phyloP scores from a whole-genome alignment of 371 early-diverging fungal species.

The Conidiobolus incongruus region DNA sequence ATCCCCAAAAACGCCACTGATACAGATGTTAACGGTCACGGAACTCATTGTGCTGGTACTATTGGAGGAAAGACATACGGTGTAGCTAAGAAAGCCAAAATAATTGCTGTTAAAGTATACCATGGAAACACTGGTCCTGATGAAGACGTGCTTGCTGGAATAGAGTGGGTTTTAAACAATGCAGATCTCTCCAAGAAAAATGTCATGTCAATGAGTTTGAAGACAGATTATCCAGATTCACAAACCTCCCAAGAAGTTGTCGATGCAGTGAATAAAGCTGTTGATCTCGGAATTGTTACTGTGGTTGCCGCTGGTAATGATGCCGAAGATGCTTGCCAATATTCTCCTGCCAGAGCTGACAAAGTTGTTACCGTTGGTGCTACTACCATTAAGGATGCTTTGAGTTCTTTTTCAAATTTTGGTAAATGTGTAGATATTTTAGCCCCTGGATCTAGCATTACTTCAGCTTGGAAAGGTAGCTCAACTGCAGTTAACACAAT shows the following conservation, averaged over 20 bases:
- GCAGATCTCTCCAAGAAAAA: constrained; percentile 20
- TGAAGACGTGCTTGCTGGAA: constrained; percentile 39
- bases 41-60: no score
- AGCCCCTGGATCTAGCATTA: constrained; percentile 82
- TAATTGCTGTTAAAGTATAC: constrained; percentile 73
- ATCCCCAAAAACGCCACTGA: no score
- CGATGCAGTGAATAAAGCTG: constrained; percentile 24
- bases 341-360: constrained; percentile 16
- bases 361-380: constrained; percentile 61
- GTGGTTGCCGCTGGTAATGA: constrained; percentile 7
- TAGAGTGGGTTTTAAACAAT: constrained; percentile 32
- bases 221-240: constrained; percentile 58
- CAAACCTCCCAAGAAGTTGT: constrained; percentile 40
- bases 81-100: constrained; percentile 62
- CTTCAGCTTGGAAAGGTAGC: no score
- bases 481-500: constrained; percentile 9
- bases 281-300: constrained; percentile 12
- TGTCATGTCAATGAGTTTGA: no score
- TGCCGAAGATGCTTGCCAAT: neutral
- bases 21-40: no score
- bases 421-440: constrained; percentile 86
- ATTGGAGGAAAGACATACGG: constrained; percentile 52
- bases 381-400: constrained; percentile 38
- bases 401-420: constrained; percentile 73
- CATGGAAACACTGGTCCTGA: constrained; percentile 36